phyloP scores from a whole-genome alignment of 257 asterid species.

The Solanum dulcamara region DNA sequence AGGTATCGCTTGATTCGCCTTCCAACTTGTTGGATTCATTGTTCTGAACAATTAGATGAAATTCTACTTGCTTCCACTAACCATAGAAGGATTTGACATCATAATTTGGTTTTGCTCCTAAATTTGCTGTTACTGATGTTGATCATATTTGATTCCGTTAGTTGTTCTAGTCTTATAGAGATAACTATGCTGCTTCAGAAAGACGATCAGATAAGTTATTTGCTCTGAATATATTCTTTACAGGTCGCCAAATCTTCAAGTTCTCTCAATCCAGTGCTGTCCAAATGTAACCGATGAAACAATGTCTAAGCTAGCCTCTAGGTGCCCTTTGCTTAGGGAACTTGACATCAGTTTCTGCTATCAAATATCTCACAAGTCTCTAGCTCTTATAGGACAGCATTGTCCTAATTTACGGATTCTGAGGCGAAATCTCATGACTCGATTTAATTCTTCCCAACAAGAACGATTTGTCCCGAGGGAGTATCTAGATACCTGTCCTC shows the following conservation, averaged over 20 bases:
- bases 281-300: slow-evolving; percentile 50
- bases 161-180: no score
- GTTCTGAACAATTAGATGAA: no score
- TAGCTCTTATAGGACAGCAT: slow-evolving; percentile 38
- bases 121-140: no score
- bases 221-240: background rate
- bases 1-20: no score
- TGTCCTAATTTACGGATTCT: slow-evolving; percentile 40
- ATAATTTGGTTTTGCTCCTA: no score
- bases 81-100: no score
- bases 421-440: slow-evolving; percentile 59
- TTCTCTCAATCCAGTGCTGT: slow-evolving; percentile 61
- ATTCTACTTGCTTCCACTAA: no score
- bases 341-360: slow-evolving; percentile 80
- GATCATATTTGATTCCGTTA: no score
- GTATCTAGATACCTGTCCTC: slow-evolving; percentile 69
- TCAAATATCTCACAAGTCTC: slow-evolving; percentile 58
- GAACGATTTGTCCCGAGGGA: slow-evolving; percentile 38
- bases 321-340: slow-evolving; percentile 60
- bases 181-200: no score
- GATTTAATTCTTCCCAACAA: slow-evolving; percentile 67
- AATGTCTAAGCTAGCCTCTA: slow-evolving; percentile 42
- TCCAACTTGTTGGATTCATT: no score
- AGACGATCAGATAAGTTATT: no score
- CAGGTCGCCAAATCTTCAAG: slow-evolving; percentile 78